Base-by-base conservation (phyloP, 2,329 filamentous ascomycete species). In the Calonectria leucothoes region DNA sequence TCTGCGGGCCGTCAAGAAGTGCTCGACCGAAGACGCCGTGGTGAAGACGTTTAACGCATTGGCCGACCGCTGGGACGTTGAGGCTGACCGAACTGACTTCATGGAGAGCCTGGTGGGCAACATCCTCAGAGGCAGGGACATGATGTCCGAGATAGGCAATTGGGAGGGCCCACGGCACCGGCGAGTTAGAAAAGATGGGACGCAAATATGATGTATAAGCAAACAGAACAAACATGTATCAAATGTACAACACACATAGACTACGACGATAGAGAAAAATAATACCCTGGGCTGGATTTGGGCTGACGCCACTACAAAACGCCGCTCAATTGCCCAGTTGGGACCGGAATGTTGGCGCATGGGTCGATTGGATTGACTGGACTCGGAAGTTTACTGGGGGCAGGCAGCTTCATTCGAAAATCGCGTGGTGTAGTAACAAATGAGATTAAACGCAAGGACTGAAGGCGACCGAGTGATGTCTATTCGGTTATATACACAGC, bases 1-100 rank as follows among this genome's bases (percentile, higher is more conserved):
- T 0, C 81, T 95, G 45, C 86, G 88, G 55, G 93, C 94, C 4
- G 94, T 94, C 81, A 87, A 88, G 73, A 90, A 88, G 74, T 93
- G 91, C 79, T 87, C 87, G n/a, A 85, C 88, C 1, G 82, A 83
- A 27, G 86, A 89, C 14, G 84, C 86, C 37, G 87, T 93, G 59
- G 73, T 91, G 72, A 84, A 88, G 51, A 88, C 90, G 4, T 95
- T 89, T 78, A 86, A 88, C 29, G 82, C 83, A 29, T 80, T 92
- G 70, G 85, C 84, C 42, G 77, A 82, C 49, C 84, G 88, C 42
- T 92, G 90, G 89, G 79, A 86, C 20, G 82, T 89, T 49, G 81
- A 83, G 3, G 69, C 81, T 17, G 82, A 82, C 7, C 85, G 87
- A 25, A 81, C 85, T 51, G 82, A 85, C 33, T 89, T 89, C 66